Evolutionary conservation across 192 early-diverging fungal species (phyloP).

Genomic region (Physocladia obscura): DNA sequence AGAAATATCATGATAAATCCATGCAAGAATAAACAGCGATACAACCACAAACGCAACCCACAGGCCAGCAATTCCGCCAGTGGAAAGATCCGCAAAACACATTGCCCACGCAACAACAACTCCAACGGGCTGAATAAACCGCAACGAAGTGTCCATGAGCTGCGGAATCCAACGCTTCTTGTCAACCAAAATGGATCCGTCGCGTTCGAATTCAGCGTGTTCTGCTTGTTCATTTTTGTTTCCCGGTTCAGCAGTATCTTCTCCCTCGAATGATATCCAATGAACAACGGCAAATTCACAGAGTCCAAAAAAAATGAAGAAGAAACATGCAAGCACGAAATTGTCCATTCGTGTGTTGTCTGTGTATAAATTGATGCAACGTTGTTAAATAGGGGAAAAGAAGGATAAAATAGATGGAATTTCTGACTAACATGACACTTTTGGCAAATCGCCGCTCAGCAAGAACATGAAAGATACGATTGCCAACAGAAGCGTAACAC

Average conservation of each 20-base stretch:
- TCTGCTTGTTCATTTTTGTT: not conserved
- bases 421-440: constrained; percentile 13
- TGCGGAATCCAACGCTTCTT: not conserved
- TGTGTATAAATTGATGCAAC: not conserved
- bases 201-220: not conserved
- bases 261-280: not conserved
- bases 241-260: too few species aligned
- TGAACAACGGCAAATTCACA: constrained; percentile 1
- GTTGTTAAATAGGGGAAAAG: not conserved
- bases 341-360: constrained; percentile 1
- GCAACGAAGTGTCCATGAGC: not conserved
- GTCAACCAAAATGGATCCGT: not conserved
- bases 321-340: constrained; percentile 11
- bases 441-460: constrained; percentile 19
- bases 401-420: not conserved
- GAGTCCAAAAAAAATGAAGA: constrained; percentile 1
- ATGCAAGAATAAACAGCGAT: not conserved
- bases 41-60: not conserved
- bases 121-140: constrained; percentile 3
- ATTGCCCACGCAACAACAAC: not conserved
- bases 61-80: not conserved
- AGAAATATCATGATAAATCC: not conserved
- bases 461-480: constrained; percentile 27
- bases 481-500: constrained; percentile 17
- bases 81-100: constrained; percentile 7